Percentiles rank a stretch among this genome's conserved stretches.
Conservation (phyloP, 2,329 filamentous ascomycete species). For the Penicillium sp. region DNA sequence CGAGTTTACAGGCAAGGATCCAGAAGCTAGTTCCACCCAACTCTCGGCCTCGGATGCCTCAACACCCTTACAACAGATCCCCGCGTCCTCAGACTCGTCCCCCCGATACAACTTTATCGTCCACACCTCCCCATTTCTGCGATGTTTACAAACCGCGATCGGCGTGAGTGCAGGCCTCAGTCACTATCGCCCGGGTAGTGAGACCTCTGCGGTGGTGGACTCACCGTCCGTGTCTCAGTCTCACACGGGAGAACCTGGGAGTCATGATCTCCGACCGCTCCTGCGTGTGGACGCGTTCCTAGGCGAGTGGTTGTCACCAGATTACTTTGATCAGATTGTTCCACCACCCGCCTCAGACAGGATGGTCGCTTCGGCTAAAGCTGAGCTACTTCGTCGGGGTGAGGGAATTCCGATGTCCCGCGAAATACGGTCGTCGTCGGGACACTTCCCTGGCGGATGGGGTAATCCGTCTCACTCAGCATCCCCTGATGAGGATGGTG, state of each 20-base stretch:
- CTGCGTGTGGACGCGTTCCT: conserved; percentile 90
- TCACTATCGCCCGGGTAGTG: conserved; percentile 42
- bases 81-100: conserved; percentile 23
- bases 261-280: conserved; percentile 32
- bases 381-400: conserved; percentile 78
- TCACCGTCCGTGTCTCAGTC: conserved; percentile 8
- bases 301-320: conserved; percentile 91
- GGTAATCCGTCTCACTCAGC: conserved; percentile 44
- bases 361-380: conserved; percentile 89
- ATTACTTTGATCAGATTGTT: conserved; percentile 92
- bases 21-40: conserved; percentile 13
- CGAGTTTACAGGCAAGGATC: conserved; percentile 38
- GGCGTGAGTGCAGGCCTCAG: conserved; percentile 84
- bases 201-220: conserved; percentile 19
- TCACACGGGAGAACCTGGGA: not conserved
- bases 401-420: conserved; percentile 61
- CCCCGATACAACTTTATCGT: conserved; percentile 70
- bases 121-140: conserved; percentile 90
- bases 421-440: conserved; percentile 47
- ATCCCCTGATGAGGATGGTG: conserved; percentile 36
- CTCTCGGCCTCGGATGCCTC: conserved; percentile 19
- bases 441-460: conserved; percentile 64
- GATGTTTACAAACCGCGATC: conserved; percentile 91
- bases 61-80: conserved; percentile 15
- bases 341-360: conserved; percentile 83